Percentiles rank a stretch among this genome's conserved stretches.
phyloP scores from a whole-genome alignment of 2,329 filamentous ascomycete genomes.

The Epichloe sp. region DNA sequence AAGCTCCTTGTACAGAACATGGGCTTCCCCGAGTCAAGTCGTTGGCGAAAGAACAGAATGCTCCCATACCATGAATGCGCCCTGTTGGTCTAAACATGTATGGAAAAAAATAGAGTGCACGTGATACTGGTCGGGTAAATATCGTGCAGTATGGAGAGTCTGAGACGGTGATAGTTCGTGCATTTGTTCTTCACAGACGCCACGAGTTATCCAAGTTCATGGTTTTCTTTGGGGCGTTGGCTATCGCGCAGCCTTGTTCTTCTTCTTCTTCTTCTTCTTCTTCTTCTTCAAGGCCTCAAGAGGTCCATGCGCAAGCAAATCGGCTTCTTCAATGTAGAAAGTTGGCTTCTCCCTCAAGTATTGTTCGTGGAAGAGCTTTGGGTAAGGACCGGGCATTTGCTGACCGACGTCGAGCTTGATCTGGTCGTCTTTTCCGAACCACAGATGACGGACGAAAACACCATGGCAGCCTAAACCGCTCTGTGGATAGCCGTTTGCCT shows the following conservation, averaged over 20 bases:
- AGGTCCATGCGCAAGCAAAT: conserved; percentile 18
- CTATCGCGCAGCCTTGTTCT: background rate
- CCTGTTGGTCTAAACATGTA: background rate
- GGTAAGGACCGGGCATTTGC: conserved; percentile 23
- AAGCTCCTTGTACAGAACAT: too few species aligned
- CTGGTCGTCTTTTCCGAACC: conserved; percentile 26
- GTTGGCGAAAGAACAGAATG: background rate
- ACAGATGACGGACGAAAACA: conserved; percentile 29
- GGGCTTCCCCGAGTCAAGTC: too few species aligned
- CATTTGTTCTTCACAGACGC: background rate
- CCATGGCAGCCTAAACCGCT: conserved; percentile 25
- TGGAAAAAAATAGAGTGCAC: background rate
- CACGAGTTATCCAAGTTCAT: background rate
- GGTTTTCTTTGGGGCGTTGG: background rate
- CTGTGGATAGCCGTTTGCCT: conserved; percentile 31
- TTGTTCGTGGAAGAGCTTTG: conserved; percentile 23
- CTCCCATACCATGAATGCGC: background rate
- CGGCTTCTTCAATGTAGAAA: conserved; percentile 23
- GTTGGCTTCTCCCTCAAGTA: conserved; percentile 20
- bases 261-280: background rate
- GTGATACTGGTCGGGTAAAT: background rate
- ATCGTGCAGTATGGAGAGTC: too few species aligned
- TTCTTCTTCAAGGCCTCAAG: conserved; percentile 2
- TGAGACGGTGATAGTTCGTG: background rate
- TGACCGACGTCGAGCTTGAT: conserved; percentile 26